A percentile compares a stretch with the other conserved stretches of the same genome.
Evolutionary conservation across 2,329 filamentous ascomycete genomes (phyloP).

Genomic region (Xylariomycetidae sp.): DNA sequence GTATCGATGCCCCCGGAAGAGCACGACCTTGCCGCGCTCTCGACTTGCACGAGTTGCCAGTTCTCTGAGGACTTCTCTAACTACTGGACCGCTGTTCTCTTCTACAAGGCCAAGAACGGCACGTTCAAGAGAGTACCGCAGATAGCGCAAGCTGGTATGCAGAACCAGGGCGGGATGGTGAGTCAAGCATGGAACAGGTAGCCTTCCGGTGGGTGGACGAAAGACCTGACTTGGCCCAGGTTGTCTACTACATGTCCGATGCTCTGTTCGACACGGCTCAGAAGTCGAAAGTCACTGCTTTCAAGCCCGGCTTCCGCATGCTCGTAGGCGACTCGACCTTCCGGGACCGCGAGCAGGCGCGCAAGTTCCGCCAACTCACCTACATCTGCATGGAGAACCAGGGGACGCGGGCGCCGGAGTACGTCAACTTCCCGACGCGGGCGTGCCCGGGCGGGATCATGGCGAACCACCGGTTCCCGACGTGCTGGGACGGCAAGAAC

Average conservation of each 20-base stretch:
- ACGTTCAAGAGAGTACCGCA: slow-evolving; percentile 35
- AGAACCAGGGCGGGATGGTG: slow-evolving; percentile 36
- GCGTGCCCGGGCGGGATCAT: slow-evolving; percentile 37
- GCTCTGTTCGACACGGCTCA: slow-evolving; percentile 32
- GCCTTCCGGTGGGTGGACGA: too few relatives aligned
- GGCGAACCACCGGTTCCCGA: slow-evolving; percentile 32
- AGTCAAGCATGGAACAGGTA: too few relatives aligned
- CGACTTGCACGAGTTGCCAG: slow-evolving; percentile 31
- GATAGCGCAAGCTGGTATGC: slow-evolving; percentile 33
- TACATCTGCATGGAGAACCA: slow-evolving; percentile 34
- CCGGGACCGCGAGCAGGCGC: slow-evolving; percentile 26
- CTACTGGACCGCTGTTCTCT: slow-evolving; percentile 26
- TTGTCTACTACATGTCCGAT: slow-evolving; percentile 41
- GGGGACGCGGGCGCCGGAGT: slow-evolving; percentile 33
- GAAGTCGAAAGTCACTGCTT: slow-evolving; percentile 34
- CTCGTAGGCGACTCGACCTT: slow-evolving; percentile 35
- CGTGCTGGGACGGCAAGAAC: slow-evolving; percentile 29
- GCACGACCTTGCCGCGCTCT: slow-evolving; percentile 28
- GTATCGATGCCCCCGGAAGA: slow-evolving; percentile 32
- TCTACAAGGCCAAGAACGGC: slow-evolving; percentile 34
- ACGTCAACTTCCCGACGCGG: slow-evolving; percentile 29
- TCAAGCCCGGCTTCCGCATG: slow-evolving; percentile 44
- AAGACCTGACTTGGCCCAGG: too few relatives aligned
- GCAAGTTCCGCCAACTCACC: slow-evolving; percentile 33
- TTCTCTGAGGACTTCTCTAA: slow-evolving; percentile 22